These are phyloP conservation scores for Phragmites australis DNA, from an alignment of 176 grass and related monocot genomes.

Conservation along the genomic window DNA sequence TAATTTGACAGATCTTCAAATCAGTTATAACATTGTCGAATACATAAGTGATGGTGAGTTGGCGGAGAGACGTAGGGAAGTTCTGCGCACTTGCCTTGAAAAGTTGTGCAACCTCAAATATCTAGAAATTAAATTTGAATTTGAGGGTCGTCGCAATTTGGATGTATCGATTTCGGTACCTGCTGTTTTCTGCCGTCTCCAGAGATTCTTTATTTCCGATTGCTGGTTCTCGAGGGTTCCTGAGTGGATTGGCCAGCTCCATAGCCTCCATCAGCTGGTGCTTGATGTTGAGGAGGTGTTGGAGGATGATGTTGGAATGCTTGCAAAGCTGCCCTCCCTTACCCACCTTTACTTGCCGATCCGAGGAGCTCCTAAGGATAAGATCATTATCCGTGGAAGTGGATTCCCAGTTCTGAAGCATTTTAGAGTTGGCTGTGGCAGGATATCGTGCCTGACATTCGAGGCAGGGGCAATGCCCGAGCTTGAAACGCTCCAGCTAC, in stretches of 20 bases:
- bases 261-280: too few species aligned
- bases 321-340: too few species aligned
- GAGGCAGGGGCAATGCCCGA: background rate
- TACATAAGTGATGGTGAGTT: too few species aligned
- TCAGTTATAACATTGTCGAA: too few species aligned
- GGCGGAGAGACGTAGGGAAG: too few species aligned
- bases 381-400: too few species aligned
- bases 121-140: background rate
- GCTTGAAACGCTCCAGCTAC: background rate
- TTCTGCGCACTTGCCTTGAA: background rate
- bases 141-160: background rate
- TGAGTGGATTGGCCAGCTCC: too few species aligned
- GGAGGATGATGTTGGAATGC: too few species aligned
- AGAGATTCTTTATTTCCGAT: background rate
- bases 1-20: conserved; percentile 10
- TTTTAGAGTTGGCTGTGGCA: background rate
- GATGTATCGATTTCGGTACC: background rate
- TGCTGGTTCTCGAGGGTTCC: too few species aligned
- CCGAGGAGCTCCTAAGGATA: too few species aligned
- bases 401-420: background rate
- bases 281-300: too few species aligned
- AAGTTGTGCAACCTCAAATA: background rate
- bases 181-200: background rate
- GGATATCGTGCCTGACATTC: background rate
- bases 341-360: too few species aligned